phyloP scores from a whole-genome alignment of 2,329 filamentous ascomycete genomes.

The Metarhizium album region DNA sequence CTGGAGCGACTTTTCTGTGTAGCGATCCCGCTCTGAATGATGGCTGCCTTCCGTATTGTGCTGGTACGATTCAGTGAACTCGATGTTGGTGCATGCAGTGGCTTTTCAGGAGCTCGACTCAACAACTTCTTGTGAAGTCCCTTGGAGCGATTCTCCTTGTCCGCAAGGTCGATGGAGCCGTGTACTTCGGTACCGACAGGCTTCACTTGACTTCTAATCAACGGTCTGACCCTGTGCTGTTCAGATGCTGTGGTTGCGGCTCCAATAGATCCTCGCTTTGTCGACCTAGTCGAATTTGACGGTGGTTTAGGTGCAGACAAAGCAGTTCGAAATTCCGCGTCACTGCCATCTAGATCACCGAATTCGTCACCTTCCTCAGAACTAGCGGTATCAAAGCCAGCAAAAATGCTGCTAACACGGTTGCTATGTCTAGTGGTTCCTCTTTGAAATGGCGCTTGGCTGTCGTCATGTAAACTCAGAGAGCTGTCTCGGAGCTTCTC shows the following conservation, averaged over 20 bases:
- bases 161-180: conserved; percentile 31
- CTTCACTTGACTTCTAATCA: conserved; percentile 19
- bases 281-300: conserved; percentile 23
- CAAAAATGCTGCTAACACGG: conserved; percentile 75
- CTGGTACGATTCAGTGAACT: conserved; percentile 35
- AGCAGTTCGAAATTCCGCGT: conserved; percentile 56
- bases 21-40: conserved; percentile 69
- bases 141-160: conserved; percentile 18
- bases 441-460: conserved; percentile 55
- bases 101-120: conserved; percentile 27
- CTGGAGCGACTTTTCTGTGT: conserved; percentile 54
- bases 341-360: conserved; percentile 48
- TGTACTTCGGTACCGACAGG: conserved; percentile 31
- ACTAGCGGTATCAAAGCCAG: conserved; percentile 65
- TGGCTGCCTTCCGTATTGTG: conserved; percentile 64
- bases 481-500: conserved; percentile 48
- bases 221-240: conserved; percentile 19
- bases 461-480: conserved; percentile 73
- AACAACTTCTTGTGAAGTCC: conserved; percentile 19
- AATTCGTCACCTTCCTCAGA: conserved; percentile 58
- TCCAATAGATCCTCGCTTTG: conserved; percentile 31
- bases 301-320: conserved; percentile 51
- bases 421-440: conserved; percentile 51
- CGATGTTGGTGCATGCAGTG: conserved; percentile 17
- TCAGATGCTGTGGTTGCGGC: conserved; percentile 33